Percentiles rank a stretch among this genome's conserved stretches.
These are phyloP conservation scores for Sanghuangporus weigelae DNA, from an alignment of 1,284 basidiomycete genomes.

Conservation along the genomic window DNA sequence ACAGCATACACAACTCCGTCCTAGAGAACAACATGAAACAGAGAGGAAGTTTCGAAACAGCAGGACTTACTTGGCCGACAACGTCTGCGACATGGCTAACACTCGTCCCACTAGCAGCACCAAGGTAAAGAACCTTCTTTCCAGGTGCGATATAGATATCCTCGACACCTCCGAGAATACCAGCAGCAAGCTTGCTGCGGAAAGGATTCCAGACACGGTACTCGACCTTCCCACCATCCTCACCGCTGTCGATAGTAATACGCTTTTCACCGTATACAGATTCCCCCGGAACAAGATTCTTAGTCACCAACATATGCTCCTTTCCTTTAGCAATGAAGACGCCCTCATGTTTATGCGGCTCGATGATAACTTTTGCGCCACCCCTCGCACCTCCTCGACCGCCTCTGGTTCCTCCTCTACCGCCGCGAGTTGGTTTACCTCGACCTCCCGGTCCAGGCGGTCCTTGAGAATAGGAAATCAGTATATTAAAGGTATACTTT, in stretches of 20 bases:
- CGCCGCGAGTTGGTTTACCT: conserved; percentile 29
- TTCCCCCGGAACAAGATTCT: conserved; percentile 96
- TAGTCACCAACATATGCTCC: conserved; percentile 96
- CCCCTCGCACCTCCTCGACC: conserved; percentile 67
- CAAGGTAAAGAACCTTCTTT: conserved; percentile 95
- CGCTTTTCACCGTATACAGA: conserved; percentile 99
- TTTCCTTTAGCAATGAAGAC: conserved; percentile 95
- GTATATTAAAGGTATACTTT: neutral
- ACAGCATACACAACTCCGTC: conserved; percentile 98
- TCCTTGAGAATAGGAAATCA: conserved; percentile 17
- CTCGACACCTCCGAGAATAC: conserved; percentile 94
- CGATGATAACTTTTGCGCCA: conserved; percentile 84
- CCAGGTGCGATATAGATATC: conserved; percentile 93
- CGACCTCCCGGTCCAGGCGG: conserved; percentile 34
- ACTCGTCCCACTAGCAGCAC: conserved; percentile 94
- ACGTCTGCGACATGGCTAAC: conserved; percentile 99
- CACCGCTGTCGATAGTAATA: conserved; percentile 75
- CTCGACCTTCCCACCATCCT: conserved; percentile 87
- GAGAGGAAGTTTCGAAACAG: conserved; percentile 6
- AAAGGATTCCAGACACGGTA: conserved; percentile 99
- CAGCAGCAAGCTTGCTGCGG: conserved; percentile 94
- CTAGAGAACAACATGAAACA: conserved; percentile 33
- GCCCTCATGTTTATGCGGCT: conserved; percentile 93
- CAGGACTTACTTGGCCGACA: conserved; percentile 78
- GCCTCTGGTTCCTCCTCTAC: conserved; percentile 43